These are phyloP conservation scores for Neurospora sublineolata DNA, from an alignment of 495 filamentous ascomycete genomes.

Conservation along the genomic window DNA sequence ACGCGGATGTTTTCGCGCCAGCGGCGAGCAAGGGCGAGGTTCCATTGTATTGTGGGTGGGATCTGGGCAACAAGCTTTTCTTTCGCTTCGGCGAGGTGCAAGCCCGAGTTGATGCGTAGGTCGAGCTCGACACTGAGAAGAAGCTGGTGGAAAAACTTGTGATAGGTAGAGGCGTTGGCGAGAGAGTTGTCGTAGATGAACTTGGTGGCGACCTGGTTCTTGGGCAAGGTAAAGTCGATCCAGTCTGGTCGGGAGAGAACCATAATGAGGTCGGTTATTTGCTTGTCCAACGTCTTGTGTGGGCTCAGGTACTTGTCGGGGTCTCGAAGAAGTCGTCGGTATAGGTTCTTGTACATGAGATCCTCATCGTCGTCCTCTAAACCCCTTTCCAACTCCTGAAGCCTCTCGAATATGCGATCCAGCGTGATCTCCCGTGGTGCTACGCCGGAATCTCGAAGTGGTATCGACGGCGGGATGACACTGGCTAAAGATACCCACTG, in stretches of 20 bases:
- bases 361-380: slow-evolving; percentile 46
- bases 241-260: slow-evolving; percentile 50
- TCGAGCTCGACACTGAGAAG: slow-evolving; percentile 58
- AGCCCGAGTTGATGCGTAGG: slow-evolving; percentile 44
- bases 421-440: slow-evolving; percentile 43
- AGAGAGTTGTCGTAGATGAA: slow-evolving; percentile 43
- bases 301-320: slow-evolving; percentile 38
- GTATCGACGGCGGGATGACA: slow-evolving; percentile 32
- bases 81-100: slow-evolving; percentile 42
- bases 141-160: slow-evolving; percentile 62
- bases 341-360: slow-evolving; percentile 42
- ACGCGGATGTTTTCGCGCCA: slow-evolving; percentile 58
- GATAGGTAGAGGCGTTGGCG: slow-evolving; percentile 27
- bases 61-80: slow-evolving; percentile 45
- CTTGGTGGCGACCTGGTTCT: slow-evolving; percentile 54
- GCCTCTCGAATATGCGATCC: slow-evolving; percentile 39
- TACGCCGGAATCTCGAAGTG: slow-evolving; percentile 38
- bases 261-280: slow-evolving; percentile 56
- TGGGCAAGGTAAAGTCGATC: slow-evolving; percentile 54
- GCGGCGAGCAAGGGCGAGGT: slow-evolving; percentile 52
- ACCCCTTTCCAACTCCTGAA: slow-evolving; percentile 43
- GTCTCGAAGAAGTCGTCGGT: slow-evolving; percentile 38
- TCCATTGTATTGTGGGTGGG: slow-evolving; percentile 57
- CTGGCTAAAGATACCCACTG: slow-evolving; percentile 43
- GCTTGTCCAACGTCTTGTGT: slow-evolving; percentile 48